Evolutionary conservation across 257 asterid species (phyloP).

Genomic region (Fraxinus anomala): DNA sequence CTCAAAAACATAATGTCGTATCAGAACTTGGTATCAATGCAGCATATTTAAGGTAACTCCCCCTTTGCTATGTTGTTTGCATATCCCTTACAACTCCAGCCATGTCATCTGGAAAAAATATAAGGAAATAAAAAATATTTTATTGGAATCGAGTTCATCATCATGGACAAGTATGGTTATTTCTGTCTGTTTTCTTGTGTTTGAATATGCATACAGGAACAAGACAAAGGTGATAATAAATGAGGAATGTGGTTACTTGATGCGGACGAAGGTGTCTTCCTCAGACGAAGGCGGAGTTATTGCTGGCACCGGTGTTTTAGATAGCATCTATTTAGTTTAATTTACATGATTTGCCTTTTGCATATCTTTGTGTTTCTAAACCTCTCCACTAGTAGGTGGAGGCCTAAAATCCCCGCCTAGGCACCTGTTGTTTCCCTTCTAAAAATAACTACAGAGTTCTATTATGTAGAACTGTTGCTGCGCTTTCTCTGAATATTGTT

Average conservation of each 20-base stretch:
- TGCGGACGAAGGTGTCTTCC: conserved; percentile 96
- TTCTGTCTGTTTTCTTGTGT: not conserved
- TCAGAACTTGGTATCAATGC: conserved; percentile 89
- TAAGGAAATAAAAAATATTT: no score
- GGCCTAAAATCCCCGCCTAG: not conserved
- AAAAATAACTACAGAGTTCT: no score
- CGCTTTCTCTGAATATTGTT: not conserved
- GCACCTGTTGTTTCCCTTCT: not conserved
- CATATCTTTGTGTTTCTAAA: not conserved
- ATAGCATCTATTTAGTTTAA: conserved; percentile 84
- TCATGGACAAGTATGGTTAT: no score
- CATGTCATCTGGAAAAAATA: no score
- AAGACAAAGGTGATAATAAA: conserved; percentile 57
- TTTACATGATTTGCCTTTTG: not conserved
- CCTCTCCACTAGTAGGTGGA: not conserved
- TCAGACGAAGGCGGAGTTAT: conserved; percentile 98
- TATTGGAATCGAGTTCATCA: no score
- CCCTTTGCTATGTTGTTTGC: no score
- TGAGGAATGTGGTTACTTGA: conserved; percentile 66
- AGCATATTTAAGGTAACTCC: conserved; percentile 75
- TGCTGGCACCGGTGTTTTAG: conserved; percentile 92
- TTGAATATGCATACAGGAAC: conserved; percentile 47
- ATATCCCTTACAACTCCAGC: no score
- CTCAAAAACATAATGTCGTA: conserved; percentile 64
- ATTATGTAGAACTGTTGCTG: not conserved